These are phyloP conservation scores for Mycogone perniciosa DNA, from an alignment of 2,329 filamentous ascomycete genomes.

Conservation along the genomic window DNA sequence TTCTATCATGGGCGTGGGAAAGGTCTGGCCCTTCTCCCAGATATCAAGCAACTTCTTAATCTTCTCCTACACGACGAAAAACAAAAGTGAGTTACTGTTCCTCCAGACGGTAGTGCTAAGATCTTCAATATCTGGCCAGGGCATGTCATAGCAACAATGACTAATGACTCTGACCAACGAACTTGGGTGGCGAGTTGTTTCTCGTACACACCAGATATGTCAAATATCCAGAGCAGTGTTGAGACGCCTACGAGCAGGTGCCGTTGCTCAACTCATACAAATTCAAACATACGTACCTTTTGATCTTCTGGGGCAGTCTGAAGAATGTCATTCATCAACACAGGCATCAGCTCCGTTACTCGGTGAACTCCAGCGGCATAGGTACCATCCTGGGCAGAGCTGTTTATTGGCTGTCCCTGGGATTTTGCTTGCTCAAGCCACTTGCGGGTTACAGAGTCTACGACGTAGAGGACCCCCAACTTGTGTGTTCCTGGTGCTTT, in stretches of 20 bases:
- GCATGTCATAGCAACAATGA: constrained; percentile 20
- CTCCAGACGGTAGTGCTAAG: constrained; percentile 15
- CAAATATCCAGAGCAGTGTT: constrained; percentile 7
- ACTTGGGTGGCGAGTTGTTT: not conserved
- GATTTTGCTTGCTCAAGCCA: constrained; percentile 95
- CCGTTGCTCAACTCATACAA: constrained; percentile 7
- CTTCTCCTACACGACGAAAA: constrained; percentile 68
- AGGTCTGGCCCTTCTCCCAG: constrained; percentile 93
- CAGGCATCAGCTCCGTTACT: constrained; percentile 90
- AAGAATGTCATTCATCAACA: constrained; percentile 92
- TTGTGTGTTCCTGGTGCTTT: constrained; percentile 93
- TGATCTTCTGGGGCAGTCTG: constrained; percentile 84
- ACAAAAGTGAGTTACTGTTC: constrained; percentile 35
- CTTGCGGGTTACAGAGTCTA: constrained; percentile 99
- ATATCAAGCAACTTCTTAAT: constrained; percentile 91
- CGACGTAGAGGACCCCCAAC: constrained; percentile 96
- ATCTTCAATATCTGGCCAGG: constrained; percentile 13
- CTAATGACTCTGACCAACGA: not conserved
- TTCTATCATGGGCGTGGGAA: constrained; percentile 71
- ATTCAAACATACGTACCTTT: constrained; percentile 68
- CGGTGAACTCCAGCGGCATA: constrained; percentile 92
- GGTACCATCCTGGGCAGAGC: constrained; percentile 79
- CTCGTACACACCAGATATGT: not conserved
- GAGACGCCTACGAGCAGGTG: constrained; percentile 11
- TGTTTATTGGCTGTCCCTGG: constrained; percentile 74